Conservation (phyloP, 306 rosid species). For the Vigna hirtella region DNA sequence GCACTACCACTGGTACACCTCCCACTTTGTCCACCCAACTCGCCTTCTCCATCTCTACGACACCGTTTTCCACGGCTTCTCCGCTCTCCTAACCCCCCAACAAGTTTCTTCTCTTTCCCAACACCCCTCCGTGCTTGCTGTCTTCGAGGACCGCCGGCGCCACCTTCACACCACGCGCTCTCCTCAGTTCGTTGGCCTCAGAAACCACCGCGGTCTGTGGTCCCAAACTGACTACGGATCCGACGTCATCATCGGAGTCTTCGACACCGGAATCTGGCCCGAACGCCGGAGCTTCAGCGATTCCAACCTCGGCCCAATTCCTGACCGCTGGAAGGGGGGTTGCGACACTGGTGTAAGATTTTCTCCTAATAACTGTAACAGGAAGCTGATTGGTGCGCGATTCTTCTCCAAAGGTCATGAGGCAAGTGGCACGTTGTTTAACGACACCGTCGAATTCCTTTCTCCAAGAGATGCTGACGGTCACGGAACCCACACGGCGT, state of each 20-base stretch:
- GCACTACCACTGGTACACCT: conserved; percentile 14
- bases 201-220: background rate
- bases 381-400: background rate
- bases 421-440: background rate
- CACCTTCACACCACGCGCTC: background rate
- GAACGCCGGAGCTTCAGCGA: conserved; percentile 17
- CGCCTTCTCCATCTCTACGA: background rate
- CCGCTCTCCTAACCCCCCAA: background rate
- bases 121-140: background rate
- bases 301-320: conserved; percentile 5
- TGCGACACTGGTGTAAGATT: background rate
- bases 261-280: conserved; percentile 23
- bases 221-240: background rate
- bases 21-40: background rate
- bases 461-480: background rate
- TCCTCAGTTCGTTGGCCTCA: conserved; percentile 11
- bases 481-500: conserved; percentile 15
- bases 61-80: conserved; percentile 19
- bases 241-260: conserved; percentile 12
- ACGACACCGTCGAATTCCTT: conserved; percentile 1
- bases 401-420: conserved; percentile 15
- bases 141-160: conserved; percentile 6
- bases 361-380: background rate
- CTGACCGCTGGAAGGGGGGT: background rate
- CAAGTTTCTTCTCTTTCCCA: background rate